A percentile compares a stretch with the other conserved stretches of the same genome.
Evolutionary conservation across 352 stramenopile species (phyloP).

Genomic region (Phytophthora syringae): DNA sequence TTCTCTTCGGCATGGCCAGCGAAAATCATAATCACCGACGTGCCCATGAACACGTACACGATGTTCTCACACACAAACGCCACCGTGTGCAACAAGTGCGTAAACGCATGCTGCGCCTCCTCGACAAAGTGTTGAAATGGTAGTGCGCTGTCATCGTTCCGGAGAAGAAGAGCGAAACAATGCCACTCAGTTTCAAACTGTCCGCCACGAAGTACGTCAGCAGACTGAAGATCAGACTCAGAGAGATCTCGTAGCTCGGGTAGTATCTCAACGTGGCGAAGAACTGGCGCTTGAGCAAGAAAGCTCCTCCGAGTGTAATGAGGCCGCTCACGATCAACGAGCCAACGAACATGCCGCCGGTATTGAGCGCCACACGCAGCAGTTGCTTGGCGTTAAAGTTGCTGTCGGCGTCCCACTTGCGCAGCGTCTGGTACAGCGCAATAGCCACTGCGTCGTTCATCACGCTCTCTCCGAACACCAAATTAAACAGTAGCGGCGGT

Average conservation of each 20-base stretch:
- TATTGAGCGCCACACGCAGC: constrained; percentile 68
- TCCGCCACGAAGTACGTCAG: constrained; percentile 88
- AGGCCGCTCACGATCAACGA: constrained; percentile 70
- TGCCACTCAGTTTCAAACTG: constrained; percentile 86
- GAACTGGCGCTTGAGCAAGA: constrained; percentile 77
- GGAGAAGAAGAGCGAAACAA: constrained; percentile 95
- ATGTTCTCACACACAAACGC: constrained; percentile 86
- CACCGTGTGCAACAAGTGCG: constrained; percentile 82
- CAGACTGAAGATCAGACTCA: constrained; percentile 87
- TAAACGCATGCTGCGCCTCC: constrained; percentile 86
- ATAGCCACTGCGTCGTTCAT: constrained; percentile 96
- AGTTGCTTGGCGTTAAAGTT: constrained; percentile 71
- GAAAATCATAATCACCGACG: constrained; percentile 86
- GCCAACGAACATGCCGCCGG: constrained; percentile 79
- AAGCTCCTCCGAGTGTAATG: constrained; percentile 80
- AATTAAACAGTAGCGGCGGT: constrained; percentile 92
- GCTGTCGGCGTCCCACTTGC: constrained; percentile 86
- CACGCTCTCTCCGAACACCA: constrained; percentile 95
- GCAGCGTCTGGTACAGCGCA: constrained; percentile 93
- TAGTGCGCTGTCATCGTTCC: constrained; percentile 90
- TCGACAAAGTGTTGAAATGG: constrained; percentile 87
- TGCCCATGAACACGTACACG: constrained; percentile 90
- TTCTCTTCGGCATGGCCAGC: constrained; percentile 67
- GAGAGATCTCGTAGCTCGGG: constrained; percentile 87
- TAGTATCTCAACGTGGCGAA: constrained; percentile 81